A percentile compares a stretch with the other conserved stretches of the same genome.
Conservation (phyloP, 805 yeast species). For the Ogataea saltuana region DNA sequence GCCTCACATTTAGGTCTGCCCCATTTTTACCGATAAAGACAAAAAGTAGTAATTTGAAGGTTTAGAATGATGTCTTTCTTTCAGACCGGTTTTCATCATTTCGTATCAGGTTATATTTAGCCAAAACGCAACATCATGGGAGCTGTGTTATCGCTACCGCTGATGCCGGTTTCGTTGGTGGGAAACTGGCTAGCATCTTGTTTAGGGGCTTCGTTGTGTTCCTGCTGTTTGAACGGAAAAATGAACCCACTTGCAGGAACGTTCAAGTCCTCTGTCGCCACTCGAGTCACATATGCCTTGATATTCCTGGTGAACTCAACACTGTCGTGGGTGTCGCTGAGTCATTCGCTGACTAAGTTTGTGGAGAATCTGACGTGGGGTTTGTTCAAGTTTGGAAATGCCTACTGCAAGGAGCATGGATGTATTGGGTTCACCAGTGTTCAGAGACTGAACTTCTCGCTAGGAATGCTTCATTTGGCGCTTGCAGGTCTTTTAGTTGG, state of each 20-base stretch:
- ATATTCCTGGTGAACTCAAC: conserved; percentile 75
- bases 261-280: conserved; percentile 70
- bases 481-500: conserved; percentile 69
- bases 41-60: too few species aligned
- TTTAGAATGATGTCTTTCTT: too few species aligned
- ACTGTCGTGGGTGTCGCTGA: conserved; percentile 88
- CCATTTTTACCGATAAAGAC: too few species aligned
- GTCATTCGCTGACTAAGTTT: conserved; percentile 73
- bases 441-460: conserved; percentile 86
- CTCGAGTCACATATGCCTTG: conserved; percentile 84
- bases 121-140: conserved; percentile 55
- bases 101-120: too few species aligned
- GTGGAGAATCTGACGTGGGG: conserved; percentile 73
- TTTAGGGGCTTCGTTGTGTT: conserved; percentile 77
- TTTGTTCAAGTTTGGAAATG: conserved; percentile 54
- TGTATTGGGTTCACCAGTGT: conserved; percentile 91
- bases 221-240: conserved; percentile 48
- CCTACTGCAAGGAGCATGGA: conserved; percentile 75
- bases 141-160: conserved; percentile 69
- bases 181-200: conserved; percentile 71
- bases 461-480: conserved; percentile 75
- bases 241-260: conserved; percentile 44
- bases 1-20: too few species aligned
- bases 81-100: too few species aligned
- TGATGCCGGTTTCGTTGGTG: conserved; percentile 54